A percentile compares a stretch with the other conserved stretches of the same genome.
Evolutionary conservation across 1,284 basidiomycete genomes (phyloP).

Genomic region (Moesziomyces antarcticus): DNA sequence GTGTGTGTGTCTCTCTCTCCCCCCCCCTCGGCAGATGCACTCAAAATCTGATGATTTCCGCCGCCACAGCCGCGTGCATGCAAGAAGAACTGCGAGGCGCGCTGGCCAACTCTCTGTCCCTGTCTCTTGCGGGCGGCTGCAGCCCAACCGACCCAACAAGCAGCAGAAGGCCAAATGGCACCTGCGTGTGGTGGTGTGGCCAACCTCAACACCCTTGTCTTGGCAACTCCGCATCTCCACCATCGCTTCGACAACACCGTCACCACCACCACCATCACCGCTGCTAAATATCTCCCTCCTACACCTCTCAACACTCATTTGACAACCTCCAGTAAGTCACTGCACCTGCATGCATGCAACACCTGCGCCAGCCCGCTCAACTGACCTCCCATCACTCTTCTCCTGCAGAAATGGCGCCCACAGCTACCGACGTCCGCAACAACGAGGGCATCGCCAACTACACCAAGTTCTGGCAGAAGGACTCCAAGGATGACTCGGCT

Average conservation of each 20-base stretch:
- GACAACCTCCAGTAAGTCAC: neutral
- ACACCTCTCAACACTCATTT: too few species aligned
- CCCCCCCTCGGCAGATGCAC: too few species aligned
- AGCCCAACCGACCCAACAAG: too few species aligned
- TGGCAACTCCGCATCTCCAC: neutral
- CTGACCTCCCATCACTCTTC: neutral
- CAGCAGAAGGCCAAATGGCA: too few species aligned
- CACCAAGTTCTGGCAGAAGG: conserved; percentile 92
- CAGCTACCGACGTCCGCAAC: conserved; percentile 77
- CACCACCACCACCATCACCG: neutral
- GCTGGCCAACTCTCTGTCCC: neutral
- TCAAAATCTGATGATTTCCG: neutral
- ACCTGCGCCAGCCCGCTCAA: neutral
- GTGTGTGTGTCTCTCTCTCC: too few species aligned
- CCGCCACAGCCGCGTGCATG: neutral
- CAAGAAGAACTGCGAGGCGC: neutral
- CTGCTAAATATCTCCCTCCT: too few species aligned
- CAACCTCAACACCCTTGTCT: too few species aligned
- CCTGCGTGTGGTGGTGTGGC: too few species aligned
- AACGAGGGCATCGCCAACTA: conserved; percentile 88
- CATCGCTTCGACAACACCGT: neutral
- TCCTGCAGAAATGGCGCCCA: conserved; percentile 43
- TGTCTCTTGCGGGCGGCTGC: too few species aligned
- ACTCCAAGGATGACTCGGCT: conserved; percentile 78
- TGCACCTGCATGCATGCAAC: too few species aligned